Conservation (phyloP, 1,284 basidiomycete genomes). For the Sporisorium reilianum region DNA sequence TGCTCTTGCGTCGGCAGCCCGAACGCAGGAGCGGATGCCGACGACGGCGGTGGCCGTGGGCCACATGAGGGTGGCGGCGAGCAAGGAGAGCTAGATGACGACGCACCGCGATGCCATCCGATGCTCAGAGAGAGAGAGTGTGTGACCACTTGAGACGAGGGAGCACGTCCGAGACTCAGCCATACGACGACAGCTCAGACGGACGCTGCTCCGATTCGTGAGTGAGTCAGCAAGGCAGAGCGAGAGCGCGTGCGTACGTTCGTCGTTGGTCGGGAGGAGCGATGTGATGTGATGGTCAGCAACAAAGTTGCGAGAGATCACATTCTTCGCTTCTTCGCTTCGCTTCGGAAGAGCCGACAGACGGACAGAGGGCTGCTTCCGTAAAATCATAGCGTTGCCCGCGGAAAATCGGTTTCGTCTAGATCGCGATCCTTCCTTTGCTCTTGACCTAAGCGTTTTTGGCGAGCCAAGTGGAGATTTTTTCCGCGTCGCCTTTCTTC, state of each 20-base stretch:
- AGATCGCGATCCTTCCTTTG: background rate
- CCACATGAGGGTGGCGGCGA: slow-evolving; percentile 33
- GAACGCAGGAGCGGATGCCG: slow-evolving; percentile 33
- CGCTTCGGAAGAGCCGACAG: slow-evolving; percentile 4
- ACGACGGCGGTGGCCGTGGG: slow-evolving; percentile 32
- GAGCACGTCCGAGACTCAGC: no score
- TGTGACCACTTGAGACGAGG: no score
- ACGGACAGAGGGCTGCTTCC: slow-evolving; percentile 1
- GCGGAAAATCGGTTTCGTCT: slow-evolving; percentile 6
- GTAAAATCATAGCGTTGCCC: slow-evolving; percentile 5
- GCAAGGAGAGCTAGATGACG: background rate
- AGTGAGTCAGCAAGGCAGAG: background rate
- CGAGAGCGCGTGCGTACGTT: background rate
- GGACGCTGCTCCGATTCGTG: slow-evolving; percentile 1
- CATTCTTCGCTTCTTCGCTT: background rate
- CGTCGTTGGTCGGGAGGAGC: slow-evolving; percentile 2
- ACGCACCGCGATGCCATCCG: slow-evolving; percentile 6
- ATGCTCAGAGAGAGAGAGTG: no score
- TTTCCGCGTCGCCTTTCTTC: background rate
- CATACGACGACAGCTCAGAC: background rate
- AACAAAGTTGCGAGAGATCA: background rate
- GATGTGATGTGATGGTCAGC: background rate
- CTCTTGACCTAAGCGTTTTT: slow-evolving; percentile 2
- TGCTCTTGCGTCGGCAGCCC: slow-evolving; percentile 14
- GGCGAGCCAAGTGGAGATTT: background rate